phyloP scores from a whole-genome alignment of 1,284 basidiomycete species.

The Cutaneotrichosporon cutaneum region DNA sequence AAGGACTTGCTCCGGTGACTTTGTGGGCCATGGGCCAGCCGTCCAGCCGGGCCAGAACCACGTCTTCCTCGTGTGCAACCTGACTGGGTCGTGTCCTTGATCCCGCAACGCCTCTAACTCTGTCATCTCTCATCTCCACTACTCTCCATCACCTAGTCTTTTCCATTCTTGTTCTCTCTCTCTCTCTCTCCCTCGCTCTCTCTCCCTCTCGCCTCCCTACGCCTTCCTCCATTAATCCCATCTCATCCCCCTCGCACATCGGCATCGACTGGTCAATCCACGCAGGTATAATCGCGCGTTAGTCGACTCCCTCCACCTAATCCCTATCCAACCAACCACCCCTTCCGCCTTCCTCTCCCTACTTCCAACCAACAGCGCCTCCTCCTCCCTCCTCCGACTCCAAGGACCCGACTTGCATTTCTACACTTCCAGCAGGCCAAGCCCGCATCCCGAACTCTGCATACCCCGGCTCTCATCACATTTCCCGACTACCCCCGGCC shows the following conservation, averaged over 20 bases:
- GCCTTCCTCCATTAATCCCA: slow-evolving; percentile 10
- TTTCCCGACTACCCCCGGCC: not conserved
- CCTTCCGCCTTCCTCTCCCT: not conserved
- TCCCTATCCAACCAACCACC: not conserved
- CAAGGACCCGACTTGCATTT: slow-evolving; percentile 4
- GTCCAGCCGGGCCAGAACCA: not conserved
- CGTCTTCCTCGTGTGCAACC: not conserved
- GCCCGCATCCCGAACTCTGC: not conserved
- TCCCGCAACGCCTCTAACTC: not conserved
- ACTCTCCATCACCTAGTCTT: not conserved
- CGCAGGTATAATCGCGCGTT: slow-evolving; percentile 1
- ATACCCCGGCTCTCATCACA: not conserved
- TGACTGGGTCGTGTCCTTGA: not conserved
- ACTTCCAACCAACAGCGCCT: no score
- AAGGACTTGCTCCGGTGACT: no score
- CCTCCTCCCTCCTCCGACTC: not conserved
- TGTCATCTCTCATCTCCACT: not conserved
- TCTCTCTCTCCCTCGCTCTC: not conserved
- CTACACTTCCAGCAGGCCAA: not conserved
- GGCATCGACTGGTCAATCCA: slow-evolving; percentile 4
- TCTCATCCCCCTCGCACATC: slow-evolving; percentile 2
- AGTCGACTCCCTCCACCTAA: not conserved
- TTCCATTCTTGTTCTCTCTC: slow-evolving; percentile 4
- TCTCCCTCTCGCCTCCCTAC: no score
- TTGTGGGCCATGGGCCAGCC: no score